Conservation (phyloP, 495 filamentous ascomycete genomes). For the Collariella sp. region DNA sequence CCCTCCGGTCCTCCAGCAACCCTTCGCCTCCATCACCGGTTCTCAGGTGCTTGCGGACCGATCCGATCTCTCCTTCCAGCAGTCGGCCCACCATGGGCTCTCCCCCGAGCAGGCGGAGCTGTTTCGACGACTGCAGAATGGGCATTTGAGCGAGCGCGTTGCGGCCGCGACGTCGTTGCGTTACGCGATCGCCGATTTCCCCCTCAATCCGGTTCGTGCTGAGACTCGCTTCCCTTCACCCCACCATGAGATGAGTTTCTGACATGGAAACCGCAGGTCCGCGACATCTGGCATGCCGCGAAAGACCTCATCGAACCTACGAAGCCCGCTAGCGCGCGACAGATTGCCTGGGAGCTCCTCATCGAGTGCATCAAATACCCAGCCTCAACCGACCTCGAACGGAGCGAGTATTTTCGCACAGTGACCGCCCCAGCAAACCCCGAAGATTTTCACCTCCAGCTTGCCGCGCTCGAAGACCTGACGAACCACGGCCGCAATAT, state of each 20-base stretch:
- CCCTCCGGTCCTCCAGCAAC: constrained; percentile 26
- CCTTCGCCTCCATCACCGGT: constrained; percentile 15
- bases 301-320: constrained; percentile 54
- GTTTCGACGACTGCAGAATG: constrained; percentile 39
- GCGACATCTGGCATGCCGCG: constrained; percentile 54
- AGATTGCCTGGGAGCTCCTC: constrained; percentile 54
- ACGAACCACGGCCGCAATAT: constrained; percentile 56
- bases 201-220: constrained; percentile 42
- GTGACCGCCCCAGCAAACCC: constrained; percentile 43
- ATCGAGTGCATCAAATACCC: constrained; percentile 54
- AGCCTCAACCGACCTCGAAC: constrained; percentile 53
- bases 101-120: constrained; percentile 36
- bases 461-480: constrained; percentile 52
- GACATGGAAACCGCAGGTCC: constrained; percentile 20
- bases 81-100: constrained; percentile 25
- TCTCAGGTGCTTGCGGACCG: constrained; percentile 25
- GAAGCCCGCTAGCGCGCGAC: constrained; percentile 45
- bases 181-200: constrained; percentile 47
- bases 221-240: neutral
- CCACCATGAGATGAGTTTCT: neutral
- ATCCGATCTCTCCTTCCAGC: constrained; percentile 18
- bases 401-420: constrained; percentile 54
- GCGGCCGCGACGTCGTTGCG: constrained; percentile 49
- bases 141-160: constrained; percentile 42
- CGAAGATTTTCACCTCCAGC: constrained; percentile 55